phyloP scores from a whole-genome alignment of 148 eudicot genomes.

The Chenopodium berlandieri region DNA sequence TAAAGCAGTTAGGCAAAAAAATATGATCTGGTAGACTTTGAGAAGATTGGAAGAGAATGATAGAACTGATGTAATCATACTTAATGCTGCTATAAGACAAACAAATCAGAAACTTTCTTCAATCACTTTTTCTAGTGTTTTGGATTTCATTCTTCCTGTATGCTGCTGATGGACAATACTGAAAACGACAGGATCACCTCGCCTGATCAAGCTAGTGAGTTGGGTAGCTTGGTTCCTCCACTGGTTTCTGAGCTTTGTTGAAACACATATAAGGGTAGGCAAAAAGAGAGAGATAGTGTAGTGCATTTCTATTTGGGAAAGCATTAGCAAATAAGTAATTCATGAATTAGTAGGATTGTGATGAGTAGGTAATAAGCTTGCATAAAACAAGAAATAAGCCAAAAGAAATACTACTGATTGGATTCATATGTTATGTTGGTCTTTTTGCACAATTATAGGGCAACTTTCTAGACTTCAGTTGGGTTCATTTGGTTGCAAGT shows the following conservation, averaged over 20 bases:
- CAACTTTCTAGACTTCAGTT: background rate
- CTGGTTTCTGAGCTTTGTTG: conserved; percentile 23
- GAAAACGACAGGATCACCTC: background rate
- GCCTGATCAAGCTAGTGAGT: conserved; percentile 18
- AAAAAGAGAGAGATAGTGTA: conserved; percentile 25
- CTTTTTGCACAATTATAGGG: background rate
- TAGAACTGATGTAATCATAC: conserved; percentile 10
- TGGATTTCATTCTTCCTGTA: background rate
- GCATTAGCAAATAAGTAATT: conserved; percentile 25
- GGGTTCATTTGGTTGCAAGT: background rate
- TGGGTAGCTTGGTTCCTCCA: conserved; percentile 25
- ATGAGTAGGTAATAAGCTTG: background rate
- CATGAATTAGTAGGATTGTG: background rate
- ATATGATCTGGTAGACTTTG: background rate
- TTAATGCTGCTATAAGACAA: conserved; percentile 5
- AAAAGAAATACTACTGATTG: background rate
- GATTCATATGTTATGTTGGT: background rate
- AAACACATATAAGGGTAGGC: conserved; percentile 42
- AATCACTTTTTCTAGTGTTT: background rate
- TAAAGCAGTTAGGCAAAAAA: conserved; percentile 6
- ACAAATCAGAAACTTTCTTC: background rate
- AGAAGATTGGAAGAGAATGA: conserved; percentile 14
- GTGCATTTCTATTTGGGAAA: conserved; percentile 43
- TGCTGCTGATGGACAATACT: background rate
- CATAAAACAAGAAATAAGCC: background rate